phyloP scores from a whole-genome alignment of 176 grass and related monocot species.

The Echinochloa phyllopogon region DNA sequence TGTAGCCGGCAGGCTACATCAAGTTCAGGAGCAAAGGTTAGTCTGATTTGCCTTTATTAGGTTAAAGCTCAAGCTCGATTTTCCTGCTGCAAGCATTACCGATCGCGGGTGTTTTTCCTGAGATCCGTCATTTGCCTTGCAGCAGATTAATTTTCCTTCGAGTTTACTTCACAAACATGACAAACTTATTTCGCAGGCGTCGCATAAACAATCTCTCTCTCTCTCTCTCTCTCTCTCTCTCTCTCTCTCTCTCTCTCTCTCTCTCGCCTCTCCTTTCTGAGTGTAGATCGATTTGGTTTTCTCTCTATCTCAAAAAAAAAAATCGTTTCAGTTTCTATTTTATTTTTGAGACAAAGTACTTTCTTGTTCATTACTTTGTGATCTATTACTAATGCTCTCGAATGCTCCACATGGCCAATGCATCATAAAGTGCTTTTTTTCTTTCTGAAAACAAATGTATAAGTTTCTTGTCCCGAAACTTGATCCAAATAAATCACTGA shows the following conservation, averaged over 20 bases:
- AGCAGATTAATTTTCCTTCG: not conserved
- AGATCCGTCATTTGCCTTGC: not conserved
- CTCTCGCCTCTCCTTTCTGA: not conserved
- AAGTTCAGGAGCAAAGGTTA: slow-evolving; percentile 28
- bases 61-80: slow-evolving; percentile 14
- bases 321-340: not conserved
- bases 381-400: not conserved
- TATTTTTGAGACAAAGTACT: too few relatives aligned
- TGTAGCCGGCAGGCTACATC: not conserved
- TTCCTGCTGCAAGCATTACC: not conserved
- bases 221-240: too few relatives aligned
- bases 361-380: not conserved
- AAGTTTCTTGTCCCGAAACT: not conserved
- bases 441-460: not conserved
- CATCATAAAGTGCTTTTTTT: not conserved
- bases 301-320: not conserved
- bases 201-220: not conserved
- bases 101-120: not conserved
- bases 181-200: not conserved
- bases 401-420: not conserved
- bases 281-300: not conserved
- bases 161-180: not conserved
- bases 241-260: too few relatives aligned
- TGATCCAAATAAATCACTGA: slow-evolving; percentile 13
- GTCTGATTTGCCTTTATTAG: not conserved